Percentiles rank a stretch among this genome's conserved stretches.
Evolutionary conservation across 2,329 filamentous ascomycete species (phyloP).

Genomic region (Cytospora leucostoma): DNA sequence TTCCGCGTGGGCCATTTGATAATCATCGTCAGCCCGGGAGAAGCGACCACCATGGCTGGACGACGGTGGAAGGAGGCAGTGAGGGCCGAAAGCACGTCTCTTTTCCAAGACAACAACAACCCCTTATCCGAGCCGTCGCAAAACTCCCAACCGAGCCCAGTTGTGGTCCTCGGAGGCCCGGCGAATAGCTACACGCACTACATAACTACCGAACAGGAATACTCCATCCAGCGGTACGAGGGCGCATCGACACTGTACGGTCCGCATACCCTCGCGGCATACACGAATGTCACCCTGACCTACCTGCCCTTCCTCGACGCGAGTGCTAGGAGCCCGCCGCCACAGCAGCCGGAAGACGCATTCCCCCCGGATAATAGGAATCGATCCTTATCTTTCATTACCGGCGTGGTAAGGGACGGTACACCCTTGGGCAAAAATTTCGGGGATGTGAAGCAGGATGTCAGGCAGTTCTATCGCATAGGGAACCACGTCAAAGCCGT

Average conservation of each 20-base stretch:
- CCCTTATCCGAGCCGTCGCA: conserved; percentile 29
- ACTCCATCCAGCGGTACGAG: conserved; percentile 82
- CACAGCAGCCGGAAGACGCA: conserved; percentile 49
- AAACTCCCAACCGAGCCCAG: conserved; percentile 41
- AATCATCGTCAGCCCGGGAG: conserved; percentile 81
- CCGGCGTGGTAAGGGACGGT: conserved; percentile 72
- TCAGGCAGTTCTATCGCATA: conserved; percentile 54
- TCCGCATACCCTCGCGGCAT: conserved; percentile 79
- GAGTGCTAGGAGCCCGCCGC: conserved; percentile 41
- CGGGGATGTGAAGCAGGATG: conserved; percentile 64
- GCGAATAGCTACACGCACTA: conserved; percentile 91
- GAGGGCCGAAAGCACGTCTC: conserved; percentile 48
- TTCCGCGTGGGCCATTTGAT: conserved; percentile 82
- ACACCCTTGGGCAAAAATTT: conserved; percentile 66
- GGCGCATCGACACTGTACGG: conserved; percentile 88
- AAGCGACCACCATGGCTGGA: conserved; percentile 91
- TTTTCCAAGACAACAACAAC: conserved; percentile 48
- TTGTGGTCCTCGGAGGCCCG: conserved; percentile 85
- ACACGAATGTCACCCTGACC: conserved; percentile 76
- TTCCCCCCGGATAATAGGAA: conserved; percentile 78
- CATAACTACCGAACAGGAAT: conserved; percentile 78
- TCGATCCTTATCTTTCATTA: conserved; percentile 74
- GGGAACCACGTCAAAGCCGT: conserved; percentile 65
- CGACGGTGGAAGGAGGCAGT: conserved; percentile 81
- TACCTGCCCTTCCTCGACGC: conserved; percentile 67